These are phyloP conservation scores for Trametes hirsuta DNA, from an alignment of 1,284 basidiomycete species.

Conservation along the genomic window DNA sequence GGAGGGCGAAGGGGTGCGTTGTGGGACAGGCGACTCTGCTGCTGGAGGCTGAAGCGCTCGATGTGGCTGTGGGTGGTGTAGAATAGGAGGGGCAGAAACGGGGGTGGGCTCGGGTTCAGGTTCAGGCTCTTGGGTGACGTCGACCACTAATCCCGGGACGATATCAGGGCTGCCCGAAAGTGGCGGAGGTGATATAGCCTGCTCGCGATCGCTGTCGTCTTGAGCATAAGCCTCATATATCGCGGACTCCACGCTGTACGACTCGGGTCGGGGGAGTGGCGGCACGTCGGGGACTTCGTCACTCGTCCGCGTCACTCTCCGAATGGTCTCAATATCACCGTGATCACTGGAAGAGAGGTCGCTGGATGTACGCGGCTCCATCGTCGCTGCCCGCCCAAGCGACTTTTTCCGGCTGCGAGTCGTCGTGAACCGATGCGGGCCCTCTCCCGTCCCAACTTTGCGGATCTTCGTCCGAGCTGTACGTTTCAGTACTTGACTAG, in stretches of 20 bases:
- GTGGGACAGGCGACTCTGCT: slow-evolving; percentile 41
- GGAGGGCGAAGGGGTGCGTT: slow-evolving; percentile 50
- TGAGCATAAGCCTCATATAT: slow-evolving; percentile 81
- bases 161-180: slow-evolving; percentile 19
- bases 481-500: slow-evolving; percentile 88
- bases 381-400: slow-evolving; percentile 35
- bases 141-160: slow-evolving; percentile 13
- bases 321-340: slow-evolving; percentile 45
- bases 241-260: slow-evolving; percentile 75
- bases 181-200: slow-evolving; percentile 10
- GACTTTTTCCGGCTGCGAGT: slow-evolving; percentile 53
- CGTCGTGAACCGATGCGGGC: slow-evolving; percentile 78
- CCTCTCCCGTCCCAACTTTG: slow-evolving; percentile 82
- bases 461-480: slow-evolving; percentile 95
- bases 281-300: slow-evolving; percentile 30
- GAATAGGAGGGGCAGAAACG: slow-evolving; percentile 40
- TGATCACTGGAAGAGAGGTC: slow-evolving; percentile 75
- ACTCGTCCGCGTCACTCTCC: slow-evolving; percentile 24
- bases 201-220: slow-evolving; percentile 32
- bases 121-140: slow-evolving; percentile 2
- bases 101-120: slow-evolving; percentile 22
- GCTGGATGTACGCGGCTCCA: slow-evolving; percentile 31
- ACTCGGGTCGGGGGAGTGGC: slow-evolving; percentile 55
- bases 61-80: slow-evolving; percentile 62
- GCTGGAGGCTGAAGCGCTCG: slow-evolving; percentile 38